These are phyloP conservation scores for Ustilago hordei DNA, from an alignment of 1,284 basidiomycete genomes.

Conservation along the genomic window DNA sequence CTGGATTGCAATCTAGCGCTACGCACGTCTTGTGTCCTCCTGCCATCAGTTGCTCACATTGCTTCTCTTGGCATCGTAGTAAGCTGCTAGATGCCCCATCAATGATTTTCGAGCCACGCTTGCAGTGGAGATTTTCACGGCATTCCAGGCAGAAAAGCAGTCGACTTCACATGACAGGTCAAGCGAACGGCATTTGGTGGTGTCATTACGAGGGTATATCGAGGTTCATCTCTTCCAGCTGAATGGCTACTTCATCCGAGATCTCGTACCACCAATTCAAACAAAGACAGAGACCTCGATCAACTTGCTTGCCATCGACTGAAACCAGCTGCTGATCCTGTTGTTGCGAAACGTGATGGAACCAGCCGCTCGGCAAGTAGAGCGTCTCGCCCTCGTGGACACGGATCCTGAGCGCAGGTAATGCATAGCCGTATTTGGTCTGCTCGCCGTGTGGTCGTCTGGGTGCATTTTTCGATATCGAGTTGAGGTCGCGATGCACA, in stretches of 20 bases:
- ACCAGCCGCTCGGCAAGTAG: slow-evolving; percentile 64
- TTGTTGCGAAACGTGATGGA: slow-evolving; percentile 61
- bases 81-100: neutral
- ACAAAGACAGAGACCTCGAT: slow-evolving; percentile 55
- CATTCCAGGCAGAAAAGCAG: neutral
- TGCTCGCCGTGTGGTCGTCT: slow-evolving; percentile 13
- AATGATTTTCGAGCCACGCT: neutral
- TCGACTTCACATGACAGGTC: neutral
- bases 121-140: neutral
- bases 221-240: slow-evolving; percentile 35
- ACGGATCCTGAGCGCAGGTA: slow-evolving; percentile 55
- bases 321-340: slow-evolving; percentile 40
- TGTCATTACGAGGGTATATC: neutral
- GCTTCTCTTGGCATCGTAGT: neutral
- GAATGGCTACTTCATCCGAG: slow-evolving; percentile 44
- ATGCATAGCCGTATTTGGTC: slow-evolving; percentile 48
- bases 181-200: neutral
- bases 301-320: slow-evolving; percentile 2
- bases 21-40: too few relatives aligned
- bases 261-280: slow-evolving; percentile 67
- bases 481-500: slow-evolving; percentile 40
- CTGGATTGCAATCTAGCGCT: too few relatives aligned
- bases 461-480: neutral
- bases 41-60: neutral
- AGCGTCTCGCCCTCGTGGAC: slow-evolving; percentile 60